A percentile compares a stretch with the other conserved stretches of the same genome.
These are phyloP conservation scores for Jatropha multifida DNA, from an alignment of 441 rosid genomes.

Conservation along the genomic window DNA sequence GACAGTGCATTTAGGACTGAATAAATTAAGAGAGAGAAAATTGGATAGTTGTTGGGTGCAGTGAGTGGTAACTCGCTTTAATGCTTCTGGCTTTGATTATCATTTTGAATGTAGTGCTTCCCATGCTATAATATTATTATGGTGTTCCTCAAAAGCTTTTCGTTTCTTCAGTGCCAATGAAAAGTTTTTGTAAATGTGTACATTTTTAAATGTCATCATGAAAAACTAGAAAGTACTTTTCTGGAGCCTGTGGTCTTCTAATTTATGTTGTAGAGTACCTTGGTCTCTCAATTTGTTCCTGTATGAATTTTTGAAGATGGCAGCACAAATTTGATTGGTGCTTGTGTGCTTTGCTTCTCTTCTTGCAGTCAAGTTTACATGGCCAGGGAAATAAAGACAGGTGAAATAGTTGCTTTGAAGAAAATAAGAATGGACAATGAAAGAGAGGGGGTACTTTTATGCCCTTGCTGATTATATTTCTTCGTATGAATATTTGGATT, in stretches of 20 bases:
- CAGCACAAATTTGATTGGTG: neutral
- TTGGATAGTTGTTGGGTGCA: no score
- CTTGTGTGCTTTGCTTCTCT: slow-evolving; percentile 2
- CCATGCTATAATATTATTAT: no score
- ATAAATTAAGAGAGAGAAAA: no score
- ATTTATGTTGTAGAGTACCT: neutral
- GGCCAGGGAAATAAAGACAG: slow-evolving; percentile 70
- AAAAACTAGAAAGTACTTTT: neutral
- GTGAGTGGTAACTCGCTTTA: no score
- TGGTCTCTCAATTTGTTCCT: neutral
- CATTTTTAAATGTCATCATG: neutral
- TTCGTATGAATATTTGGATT: neutral
- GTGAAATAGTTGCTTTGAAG: slow-evolving; percentile 77
- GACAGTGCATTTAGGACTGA: neutral
- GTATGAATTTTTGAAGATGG: neutral
- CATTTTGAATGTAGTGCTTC: no score
- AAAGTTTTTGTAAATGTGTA: neutral
- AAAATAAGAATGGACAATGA: slow-evolving; percentile 83
- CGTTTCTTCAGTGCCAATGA: no score
- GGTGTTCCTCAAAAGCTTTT: neutral
- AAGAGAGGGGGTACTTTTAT: slow-evolving; percentile 65
- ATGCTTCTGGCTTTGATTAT: no score
- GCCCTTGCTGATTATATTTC: neutral
- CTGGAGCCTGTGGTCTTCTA: neutral
- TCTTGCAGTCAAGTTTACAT: slow-evolving; percentile 84